Base-by-base conservation (phyloP, 768 basidiomycete genomes). In the Lactifluus pinguis region DNA sequence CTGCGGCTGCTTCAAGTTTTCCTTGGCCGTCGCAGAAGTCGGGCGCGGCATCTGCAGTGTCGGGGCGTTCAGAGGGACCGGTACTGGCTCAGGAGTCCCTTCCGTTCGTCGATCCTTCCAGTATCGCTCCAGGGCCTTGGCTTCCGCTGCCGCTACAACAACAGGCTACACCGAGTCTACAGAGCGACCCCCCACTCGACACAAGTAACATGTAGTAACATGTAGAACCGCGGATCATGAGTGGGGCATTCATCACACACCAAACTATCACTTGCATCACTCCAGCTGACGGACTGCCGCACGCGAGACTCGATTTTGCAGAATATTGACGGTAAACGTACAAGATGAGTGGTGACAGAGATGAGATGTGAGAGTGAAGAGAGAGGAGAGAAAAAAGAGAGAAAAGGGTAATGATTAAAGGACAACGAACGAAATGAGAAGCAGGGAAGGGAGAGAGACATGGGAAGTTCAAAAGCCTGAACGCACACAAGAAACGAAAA, bases 241-340 rank as follows among this genome's bases (percentile, higher is more conserved):
- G 25, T 25, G 25, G 25, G 25, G 2, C 25, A 25, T 25, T 25
- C 25, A 25, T 25, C 25, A 25, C 25, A 2, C 25, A 2, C 25
- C 25, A 25, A 25, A 2, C 2, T 25, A 25, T 25, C 25, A 25
- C 32, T 34, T 9, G 5, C 32, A 34, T 34, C 32, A 34, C 32
- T 9, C 32, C 9, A 34, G 13, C 25, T 25, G 14, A n/a, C 30
- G 34, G 47, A 42, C 61, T 62, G 61, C 56, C 61, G 49, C 60
- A 44, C 41, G 32, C 52, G 51, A 7, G 52, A 55, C 55, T 58
- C 57, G 53, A 57, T 44, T 65, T 59, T 64, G 65, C 53, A 57
- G 47, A 48, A 53, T 51, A 56, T 62, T 63, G 63, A 57, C 64
- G 61, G 55, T 68, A 68, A 61, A 66, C 63, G 63, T 69, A 69